phyloP scores from a whole-genome alignment of 345 rosid species.

The Gossypium turneri region DNA sequence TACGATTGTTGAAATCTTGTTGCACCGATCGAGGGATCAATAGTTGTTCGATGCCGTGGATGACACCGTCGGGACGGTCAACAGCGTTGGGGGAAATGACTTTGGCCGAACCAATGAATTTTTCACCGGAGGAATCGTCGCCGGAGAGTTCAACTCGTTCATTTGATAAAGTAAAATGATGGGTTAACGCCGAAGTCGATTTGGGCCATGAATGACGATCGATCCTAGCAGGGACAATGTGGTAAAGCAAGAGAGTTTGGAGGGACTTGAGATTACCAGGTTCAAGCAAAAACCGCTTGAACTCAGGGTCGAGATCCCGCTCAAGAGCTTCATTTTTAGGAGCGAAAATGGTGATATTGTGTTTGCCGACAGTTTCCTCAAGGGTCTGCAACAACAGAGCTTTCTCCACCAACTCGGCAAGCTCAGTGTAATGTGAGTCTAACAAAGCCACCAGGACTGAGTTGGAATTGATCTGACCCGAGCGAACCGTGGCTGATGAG shows the following conservation, averaged over 20 bases:
- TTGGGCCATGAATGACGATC: constrained; percentile 36
- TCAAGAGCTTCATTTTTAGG: constrained; percentile 72
- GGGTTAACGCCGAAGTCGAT: constrained; percentile 18
- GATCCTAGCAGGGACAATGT: constrained; percentile 54
- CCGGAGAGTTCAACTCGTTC: constrained; percentile 32
- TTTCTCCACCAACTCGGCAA: constrained; percentile 68
- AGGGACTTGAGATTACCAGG: constrained; percentile 69
- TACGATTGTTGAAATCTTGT: constrained; percentile 59
- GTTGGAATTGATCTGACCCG: constrained; percentile 64
- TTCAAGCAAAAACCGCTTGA: constrained; percentile 70
- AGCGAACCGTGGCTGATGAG: not conserved
- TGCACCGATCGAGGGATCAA: constrained; percentile 68
- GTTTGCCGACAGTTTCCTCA: constrained; percentile 51
- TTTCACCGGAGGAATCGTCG: constrained; percentile 25
- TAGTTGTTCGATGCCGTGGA: constrained; percentile 73
- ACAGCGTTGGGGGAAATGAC: constrained; percentile 39
- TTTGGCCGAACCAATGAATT: constrained; percentile 37
- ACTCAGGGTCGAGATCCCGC: constrained; percentile 67
- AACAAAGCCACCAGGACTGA: constrained; percentile 75
- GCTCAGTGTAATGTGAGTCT: constrained; percentile 76
- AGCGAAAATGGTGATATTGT: constrained; percentile 69
- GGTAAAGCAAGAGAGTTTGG: constrained; percentile 52
- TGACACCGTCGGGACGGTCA: constrained; percentile 66
- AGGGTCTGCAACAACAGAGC: constrained; percentile 65
- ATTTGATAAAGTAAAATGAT: constrained; percentile 35